These are phyloP conservation scores for Mycena metata DNA, from an alignment of 768 basidiomycete species.

Conservation along the genomic window DNA sequence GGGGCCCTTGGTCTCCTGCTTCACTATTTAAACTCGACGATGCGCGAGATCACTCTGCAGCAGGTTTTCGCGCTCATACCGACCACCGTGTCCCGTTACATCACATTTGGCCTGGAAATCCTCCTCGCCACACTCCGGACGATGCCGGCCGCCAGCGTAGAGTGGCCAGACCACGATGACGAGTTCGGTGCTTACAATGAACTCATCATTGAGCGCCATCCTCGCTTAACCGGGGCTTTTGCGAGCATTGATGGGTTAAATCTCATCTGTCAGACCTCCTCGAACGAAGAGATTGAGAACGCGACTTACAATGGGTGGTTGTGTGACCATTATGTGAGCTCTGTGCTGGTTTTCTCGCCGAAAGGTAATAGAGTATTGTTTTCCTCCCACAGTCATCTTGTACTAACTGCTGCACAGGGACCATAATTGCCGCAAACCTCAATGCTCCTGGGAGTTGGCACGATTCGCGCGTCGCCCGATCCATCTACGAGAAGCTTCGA, in stretches of 20 bases:
- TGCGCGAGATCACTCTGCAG: too few species aligned
- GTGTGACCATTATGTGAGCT: slow-evolving; percentile 53
- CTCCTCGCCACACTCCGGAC: slow-evolving; percentile 38
- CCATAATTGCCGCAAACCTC: slow-evolving; percentile 48
- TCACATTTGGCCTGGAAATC: not conserved
- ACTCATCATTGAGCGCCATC: slow-evolving; percentile 38
- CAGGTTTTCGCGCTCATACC: too few species aligned
- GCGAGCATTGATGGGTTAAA: slow-evolving; percentile 59
- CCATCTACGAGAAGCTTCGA: slow-evolving; percentile 52
- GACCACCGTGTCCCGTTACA: not conserved
- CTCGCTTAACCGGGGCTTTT: slow-evolving; percentile 54
- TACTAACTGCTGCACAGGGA: slow-evolving; percentile 42
- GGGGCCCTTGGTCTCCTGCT: not conserved
- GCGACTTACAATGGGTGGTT: too few species aligned
- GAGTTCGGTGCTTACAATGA: slow-evolving; percentile 33
- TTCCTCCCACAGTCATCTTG: slow-evolving; percentile 10
- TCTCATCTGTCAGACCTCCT: slow-evolving; percentile 51
- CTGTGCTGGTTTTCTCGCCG: slow-evolving; percentile 53
- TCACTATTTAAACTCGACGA: not conserved
- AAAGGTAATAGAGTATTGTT: slow-evolving; percentile 41
- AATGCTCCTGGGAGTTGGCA: slow-evolving; percentile 66
- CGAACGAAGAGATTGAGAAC: slow-evolving; percentile 46
- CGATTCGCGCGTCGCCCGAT: slow-evolving; percentile 56
- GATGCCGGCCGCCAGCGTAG: slow-evolving; percentile 40
- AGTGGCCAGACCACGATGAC: slow-evolving; percentile 40